phyloP scores from a whole-genome alignment of 164 flowering plant genomes.

The Amborella trichopoda region DNA sequence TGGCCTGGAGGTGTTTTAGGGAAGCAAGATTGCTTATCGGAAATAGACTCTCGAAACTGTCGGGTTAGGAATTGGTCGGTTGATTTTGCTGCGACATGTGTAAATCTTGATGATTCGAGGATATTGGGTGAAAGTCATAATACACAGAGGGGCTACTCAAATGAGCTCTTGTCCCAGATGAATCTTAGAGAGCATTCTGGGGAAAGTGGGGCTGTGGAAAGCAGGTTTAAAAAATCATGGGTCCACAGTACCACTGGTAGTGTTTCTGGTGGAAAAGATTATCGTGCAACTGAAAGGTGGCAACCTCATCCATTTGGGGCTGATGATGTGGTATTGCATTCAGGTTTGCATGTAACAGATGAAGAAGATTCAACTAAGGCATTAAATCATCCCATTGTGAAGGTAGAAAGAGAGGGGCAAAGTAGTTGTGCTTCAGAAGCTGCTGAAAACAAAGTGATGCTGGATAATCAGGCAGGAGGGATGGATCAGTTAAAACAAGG shows the following conservation, averaged over 20 bases:
- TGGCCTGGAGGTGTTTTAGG: constrained; percentile 68
- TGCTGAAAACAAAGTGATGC: constrained; percentile 33
- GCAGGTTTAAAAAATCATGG: constrained; percentile 76
- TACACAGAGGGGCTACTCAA: constrained; percentile 65
- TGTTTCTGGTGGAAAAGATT: constrained; percentile 70
- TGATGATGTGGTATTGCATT: constrained; percentile 41
- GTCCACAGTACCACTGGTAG: constrained; percentile 42
- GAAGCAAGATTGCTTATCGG: constrained; percentile 80
- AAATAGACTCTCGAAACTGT: constrained; percentile 95
- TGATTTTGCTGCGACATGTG: constrained; percentile 84
- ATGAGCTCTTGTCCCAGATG: constrained; percentile 45
- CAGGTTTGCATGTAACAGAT: constrained; percentile 32
- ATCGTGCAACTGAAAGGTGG: constrained; percentile 93
- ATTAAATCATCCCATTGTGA: constrained; percentile 23
- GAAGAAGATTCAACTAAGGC: constrained; percentile 69
- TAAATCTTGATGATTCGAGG: constrained; percentile 56
- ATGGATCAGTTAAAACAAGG: constrained; percentile 70
- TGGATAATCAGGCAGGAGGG: constrained; percentile 42
- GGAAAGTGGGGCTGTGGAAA: constrained; percentile 75
- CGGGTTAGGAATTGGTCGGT: constrained; percentile 93
- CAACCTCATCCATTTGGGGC: constrained; percentile 93
- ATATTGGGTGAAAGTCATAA: constrained; percentile 50
- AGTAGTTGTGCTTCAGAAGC: constrained; percentile 72
- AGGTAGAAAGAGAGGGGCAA: constrained; percentile 32
- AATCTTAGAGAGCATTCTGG: constrained; percentile 79